Base-by-base conservation (phyloP, 164 flowering plant genomes). In the Aristolochia californica region DNA sequence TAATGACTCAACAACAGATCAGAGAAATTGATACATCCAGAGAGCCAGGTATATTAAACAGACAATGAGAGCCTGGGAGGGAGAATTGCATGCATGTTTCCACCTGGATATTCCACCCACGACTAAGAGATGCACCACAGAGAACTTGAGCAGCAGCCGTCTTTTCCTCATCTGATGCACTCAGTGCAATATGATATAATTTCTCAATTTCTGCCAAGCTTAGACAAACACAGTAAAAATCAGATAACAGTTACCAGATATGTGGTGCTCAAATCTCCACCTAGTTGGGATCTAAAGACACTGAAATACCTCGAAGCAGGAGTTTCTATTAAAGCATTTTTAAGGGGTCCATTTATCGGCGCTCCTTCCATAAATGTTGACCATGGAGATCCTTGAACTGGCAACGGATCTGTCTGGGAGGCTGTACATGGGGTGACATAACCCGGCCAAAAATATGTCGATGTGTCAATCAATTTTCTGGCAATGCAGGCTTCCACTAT, bases 401-500 rank as follows among this genome's bases (percentile, higher is more conserved):
- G 59, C 58, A 76, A 65, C 34, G 70, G 55, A 68, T 79, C 84
- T 62, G 79, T 63, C 20, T 65, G 22, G 65, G 81, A 77, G 25
- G 67, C 70, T 23, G 58, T 59, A 40, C 80, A 75, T 48, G 74
- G 62, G 65, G 78, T 67, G 57, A 88, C 83, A 77, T 81, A 91
- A 28, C 86, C 88, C 56, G 95, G 89, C 96, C 95, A 87, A 48
- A 72, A 70, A 68, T 87, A 91, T 47, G 90, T 85, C 12, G 95
- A 84, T 54, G 88, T 78, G 58, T 87, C 96, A 47, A 91, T 64
- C 62, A 91, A 63, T 43, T 80, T 80, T 75, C 96, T 78, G 21
- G 96, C 83, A 55, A 87, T 91, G 78, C 98, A 91, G 59, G 98
- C 96, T 68, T 91, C 98, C 21, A 91, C 95, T 62, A 91, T 87